phyloP scores from a whole-genome alignment of 2,329 filamentous ascomycete species.

The Nigrospora sphaerica region DNA sequence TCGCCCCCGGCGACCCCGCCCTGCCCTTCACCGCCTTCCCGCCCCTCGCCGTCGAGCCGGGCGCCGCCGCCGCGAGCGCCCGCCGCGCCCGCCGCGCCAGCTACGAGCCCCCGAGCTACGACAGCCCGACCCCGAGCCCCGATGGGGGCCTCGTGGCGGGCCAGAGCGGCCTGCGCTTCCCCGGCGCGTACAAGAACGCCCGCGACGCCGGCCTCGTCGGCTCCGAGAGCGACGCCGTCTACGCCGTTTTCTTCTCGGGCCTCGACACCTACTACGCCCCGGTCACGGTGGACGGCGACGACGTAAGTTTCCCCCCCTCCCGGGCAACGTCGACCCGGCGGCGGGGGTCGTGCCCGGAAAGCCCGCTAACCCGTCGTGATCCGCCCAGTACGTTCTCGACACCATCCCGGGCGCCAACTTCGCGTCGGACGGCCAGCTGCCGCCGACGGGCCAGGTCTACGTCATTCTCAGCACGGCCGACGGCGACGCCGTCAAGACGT shows the following conservation, averaged over 20 bases:
- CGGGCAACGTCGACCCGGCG: too few relatives aligned
- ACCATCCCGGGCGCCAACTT: constrained; percentile 8
- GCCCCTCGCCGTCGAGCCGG: constrained; percentile 25
- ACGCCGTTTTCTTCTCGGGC: constrained; percentile 16
- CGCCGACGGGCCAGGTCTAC: constrained; percentile 28
- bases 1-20: constrained; percentile 44
- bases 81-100: neutral
- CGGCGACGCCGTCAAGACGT: constrained; percentile 10
- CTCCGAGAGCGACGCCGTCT: constrained; percentile 6
- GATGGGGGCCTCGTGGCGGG: constrained; percentile 8
- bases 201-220: constrained; percentile 4
- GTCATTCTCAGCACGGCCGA: constrained; percentile 29
- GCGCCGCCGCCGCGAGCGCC: constrained; percentile 8
- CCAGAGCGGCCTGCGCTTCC: constrained; percentile 9
- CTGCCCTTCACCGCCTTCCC: constrained; percentile 58
- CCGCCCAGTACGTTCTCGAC: constrained; percentile 5
- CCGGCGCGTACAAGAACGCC: constrained; percentile 12
- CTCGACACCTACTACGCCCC: constrained; percentile 16
- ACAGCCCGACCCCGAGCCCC: too few relatives aligned
- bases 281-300: constrained; percentile 5
- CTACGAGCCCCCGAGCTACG: too few relatives aligned
- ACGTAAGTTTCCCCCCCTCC: constrained; percentile 5
- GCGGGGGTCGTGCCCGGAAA: too few relatives aligned
- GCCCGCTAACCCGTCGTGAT: neutral
- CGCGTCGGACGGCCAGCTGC: constrained; percentile 1